Evolutionary conservation across 768 basidiomycete genomes (phyloP), one percentile per base, ranked within the genome.

Genomic region (Boletus tomentosulus): DNA sequence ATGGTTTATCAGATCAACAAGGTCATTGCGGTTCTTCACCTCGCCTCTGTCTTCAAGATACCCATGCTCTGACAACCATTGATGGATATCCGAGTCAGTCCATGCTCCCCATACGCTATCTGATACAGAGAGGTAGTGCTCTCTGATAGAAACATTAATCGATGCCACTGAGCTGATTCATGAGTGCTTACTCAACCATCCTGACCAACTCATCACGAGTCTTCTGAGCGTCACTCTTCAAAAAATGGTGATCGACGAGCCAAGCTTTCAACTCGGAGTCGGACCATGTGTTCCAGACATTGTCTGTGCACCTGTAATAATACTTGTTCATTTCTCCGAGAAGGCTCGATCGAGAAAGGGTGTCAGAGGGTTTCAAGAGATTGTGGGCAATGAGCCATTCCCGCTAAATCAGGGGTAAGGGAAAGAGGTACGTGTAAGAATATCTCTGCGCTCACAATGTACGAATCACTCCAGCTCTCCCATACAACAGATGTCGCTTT

Each of bases 401-500:
- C 52, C 85, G 84, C 89, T 91, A 55, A 9, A 53, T 19, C 13
- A 5, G 12, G 0, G 5, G 46, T 62, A 4, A 58, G 38, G 22
- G 34, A 8, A 2, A 61, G 10, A n/a, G 1, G 33, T 30, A 37
- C 34, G 6, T 4, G 22, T 10, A 12, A 43, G 33, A 16, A 27
- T 24, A 11, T 22, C 25, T 34, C 43, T 11, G 34, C 25, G 67
- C 84, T 47, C 56, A 89, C 88, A 48, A 94, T 82, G 66, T 90
- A 89, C 3, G 83, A 86, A 66, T 90, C 87, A 50, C 85, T 86
- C 95, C 96, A 98, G 3, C 84, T 81, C 22, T 89, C 76, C 83
- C 89, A 98, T 35, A 87, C 69, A 3, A 88, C 87, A 51, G 78
- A 72, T 22, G 83, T 64, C 6, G 81, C 76, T 47, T 77, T 75